Evolutionary conservation across 192 early-diverging fungal species (phyloP).

Genomic region (Umbelopsis sp.): DNA sequence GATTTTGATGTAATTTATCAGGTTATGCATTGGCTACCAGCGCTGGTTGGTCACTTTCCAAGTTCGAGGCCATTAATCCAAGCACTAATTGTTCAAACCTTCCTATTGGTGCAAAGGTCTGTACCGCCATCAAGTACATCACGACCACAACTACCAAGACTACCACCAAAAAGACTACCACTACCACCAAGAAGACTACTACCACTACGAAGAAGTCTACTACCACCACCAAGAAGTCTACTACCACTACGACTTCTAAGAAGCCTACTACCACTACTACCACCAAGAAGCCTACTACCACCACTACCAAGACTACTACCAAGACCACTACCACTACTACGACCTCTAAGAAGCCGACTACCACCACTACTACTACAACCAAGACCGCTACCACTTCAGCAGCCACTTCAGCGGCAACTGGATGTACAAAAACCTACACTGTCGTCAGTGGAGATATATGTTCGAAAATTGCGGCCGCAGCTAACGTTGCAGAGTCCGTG

Average conservation of each 20-base stretch:
- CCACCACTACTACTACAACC: not conserved
- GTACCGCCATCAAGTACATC: not conserved
- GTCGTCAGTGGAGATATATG: not conserved
- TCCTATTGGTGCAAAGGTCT: not conserved
- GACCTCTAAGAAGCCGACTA: not conserved
- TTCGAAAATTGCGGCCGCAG: not conserved
- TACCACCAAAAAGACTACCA: not conserved
- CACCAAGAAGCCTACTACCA: not conserved
- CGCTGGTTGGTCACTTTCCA: not conserved
- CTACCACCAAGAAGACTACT: not conserved
- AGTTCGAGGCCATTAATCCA: not conserved
- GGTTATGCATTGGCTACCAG: not conserved
- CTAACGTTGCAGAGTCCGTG: not conserved
- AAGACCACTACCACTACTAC: not conserved
- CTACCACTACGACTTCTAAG: not conserved
- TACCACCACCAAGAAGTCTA: not conserved
- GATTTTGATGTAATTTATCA: not conserved
- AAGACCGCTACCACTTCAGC: slow-evolving; percentile 1
- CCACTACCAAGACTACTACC: not conserved
- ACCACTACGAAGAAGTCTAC: not conserved
- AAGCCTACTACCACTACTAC: not conserved
- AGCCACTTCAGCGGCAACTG: not conserved
- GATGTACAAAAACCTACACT: not conserved
- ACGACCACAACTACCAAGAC: not conserved
- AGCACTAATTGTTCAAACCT: not conserved